Evolutionary conservation across 164 flowering plant species (phyloP).

Genomic region (Magnolia changhungtana): DNA sequence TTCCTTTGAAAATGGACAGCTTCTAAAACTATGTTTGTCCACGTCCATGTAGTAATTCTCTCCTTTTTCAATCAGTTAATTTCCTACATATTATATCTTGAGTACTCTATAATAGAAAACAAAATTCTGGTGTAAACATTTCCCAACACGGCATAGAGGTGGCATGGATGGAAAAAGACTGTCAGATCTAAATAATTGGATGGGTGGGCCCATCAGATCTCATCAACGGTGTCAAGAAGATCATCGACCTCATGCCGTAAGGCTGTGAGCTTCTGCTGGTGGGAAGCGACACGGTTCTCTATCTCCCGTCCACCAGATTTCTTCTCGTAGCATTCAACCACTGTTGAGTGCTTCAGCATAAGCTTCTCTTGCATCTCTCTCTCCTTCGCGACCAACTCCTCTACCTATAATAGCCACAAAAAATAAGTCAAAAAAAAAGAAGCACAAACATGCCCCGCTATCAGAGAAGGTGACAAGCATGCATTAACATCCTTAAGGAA

Average conservation of each 20-base stretch:
- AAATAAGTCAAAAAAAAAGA: not conserved
- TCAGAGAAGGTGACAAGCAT: no score
- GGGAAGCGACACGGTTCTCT: slow-evolving; percentile 62
- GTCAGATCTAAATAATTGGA: not conserved
- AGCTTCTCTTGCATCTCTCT: slow-evolving; percentile 78
- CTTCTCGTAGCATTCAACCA: slow-evolving; percentile 81
- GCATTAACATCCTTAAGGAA: no score
- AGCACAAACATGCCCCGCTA: not conserved
- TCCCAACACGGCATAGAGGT: not conserved
- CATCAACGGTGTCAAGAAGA: slow-evolving; percentile 68
- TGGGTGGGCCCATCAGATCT: slow-evolving; percentile 34
- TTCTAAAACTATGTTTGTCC: no score
- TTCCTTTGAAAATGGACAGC: no score
- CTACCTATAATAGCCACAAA: slow-evolving; percentile 43
- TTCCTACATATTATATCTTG: not conserved
- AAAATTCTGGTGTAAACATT: slow-evolving; percentile 16
- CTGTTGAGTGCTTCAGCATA: slow-evolving; percentile 66
- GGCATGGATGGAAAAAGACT: not conserved
- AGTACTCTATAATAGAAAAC: not conserved
- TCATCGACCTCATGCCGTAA: slow-evolving; percentile 82
- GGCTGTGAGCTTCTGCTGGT: slow-evolving; percentile 63
- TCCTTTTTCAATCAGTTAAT: not conserved
- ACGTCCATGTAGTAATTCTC: no score
- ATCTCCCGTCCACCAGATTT: slow-evolving; percentile 65
- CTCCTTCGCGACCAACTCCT: slow-evolving; percentile 80